Base-by-base conservation (phyloP, 2,329 filamentous ascomycete species). In the Furcasterigmium furcatum region DNA sequence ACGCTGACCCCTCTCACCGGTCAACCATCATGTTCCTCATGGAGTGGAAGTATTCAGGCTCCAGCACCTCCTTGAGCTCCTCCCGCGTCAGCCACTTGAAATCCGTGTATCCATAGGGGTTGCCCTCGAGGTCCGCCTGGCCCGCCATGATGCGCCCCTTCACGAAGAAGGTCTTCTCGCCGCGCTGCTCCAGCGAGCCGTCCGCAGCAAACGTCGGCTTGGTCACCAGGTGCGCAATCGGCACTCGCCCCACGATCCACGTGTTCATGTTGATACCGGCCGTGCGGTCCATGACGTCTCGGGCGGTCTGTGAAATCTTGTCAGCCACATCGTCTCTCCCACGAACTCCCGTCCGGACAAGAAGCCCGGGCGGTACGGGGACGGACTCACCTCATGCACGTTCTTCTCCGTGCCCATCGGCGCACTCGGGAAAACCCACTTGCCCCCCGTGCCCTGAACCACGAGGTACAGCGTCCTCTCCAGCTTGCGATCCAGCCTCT, bases 261-360 rank as follows among this genome's bases (percentile, higher is more conserved):
- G 91, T 96, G 74, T 97, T 97, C 91, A 99, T 97, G 76, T 99
- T 95, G 50, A 88, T 71, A 47, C 94, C 94, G 9, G 86, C 91
- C 4, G 89, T 76, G 58, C 88, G 77, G 43, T 85, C 75, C 20
- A 97, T 76, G 45, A 91, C 83, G 49, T 91, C 81, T 61, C 90
- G 81, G 30, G 92, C 91, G 38, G 88, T 85, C 94, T 99, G 57
- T 51, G n/a, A n/a, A n/a, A n/a, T n/a, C n/a, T n/a, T n/a, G n/a
- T n/a, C n/a, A n/a, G n/a, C 44, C 24, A 9, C 4, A 25, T 12
- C 16, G 16, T 46, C 19, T 22, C 30, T 38, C 14, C n/a, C 27
- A 22, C n/a, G 25, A 18, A 30, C 3, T 9, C n/a, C n/a, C n/a
- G n/a, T n/a, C n/a, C n/a, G n/a, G n/a, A n/a, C n/a, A n/a, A n/a